Evolutionary conservation across 2,329 filamentous ascomycete genomes (phyloP).

Genomic region (Beauveria scarabaeidicola): DNA sequence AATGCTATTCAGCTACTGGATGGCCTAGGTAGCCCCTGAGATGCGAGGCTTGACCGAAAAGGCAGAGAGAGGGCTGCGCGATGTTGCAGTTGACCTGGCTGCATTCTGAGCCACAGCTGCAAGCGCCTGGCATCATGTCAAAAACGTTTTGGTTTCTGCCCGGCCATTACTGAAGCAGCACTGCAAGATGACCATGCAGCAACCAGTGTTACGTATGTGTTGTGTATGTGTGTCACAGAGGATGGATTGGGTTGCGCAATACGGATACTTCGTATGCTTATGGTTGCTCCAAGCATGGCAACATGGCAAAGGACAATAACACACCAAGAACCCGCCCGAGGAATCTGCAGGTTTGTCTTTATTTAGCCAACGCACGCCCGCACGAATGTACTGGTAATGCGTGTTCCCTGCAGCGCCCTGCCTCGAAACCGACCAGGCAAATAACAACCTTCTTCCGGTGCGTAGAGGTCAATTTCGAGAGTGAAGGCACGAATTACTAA

Average conservation of each 20-base stretch:
- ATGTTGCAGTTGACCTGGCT: background rate
- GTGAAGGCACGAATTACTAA: background rate
- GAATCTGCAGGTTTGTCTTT: background rate
- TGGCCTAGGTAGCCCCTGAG: background rate
- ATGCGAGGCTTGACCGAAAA: background rate
- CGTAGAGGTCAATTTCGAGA: background rate
- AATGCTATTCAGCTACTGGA: conserved; percentile 1
- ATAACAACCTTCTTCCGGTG: too few species aligned
- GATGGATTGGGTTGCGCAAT: too few species aligned
- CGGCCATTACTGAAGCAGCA: too few species aligned
- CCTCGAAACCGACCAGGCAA: too few species aligned
- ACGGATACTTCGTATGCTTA: too few species aligned
- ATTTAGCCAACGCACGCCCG: background rate
- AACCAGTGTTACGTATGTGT: background rate
- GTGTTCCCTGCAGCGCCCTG: too few species aligned
- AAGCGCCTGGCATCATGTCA: background rate
- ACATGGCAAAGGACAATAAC: background rate
- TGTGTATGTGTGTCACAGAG: too few species aligned
- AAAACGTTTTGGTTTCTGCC: too few species aligned
- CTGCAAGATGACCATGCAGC: background rate
- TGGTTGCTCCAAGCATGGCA: background rate
- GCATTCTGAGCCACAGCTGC: background rate
- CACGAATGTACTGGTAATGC: too few species aligned
- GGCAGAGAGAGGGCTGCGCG: background rate
- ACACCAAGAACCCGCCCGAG: background rate